phyloP scores from a whole-genome alignment of 768 basidiomycete genomes.

The Rhizopogon salebrosus region DNA sequence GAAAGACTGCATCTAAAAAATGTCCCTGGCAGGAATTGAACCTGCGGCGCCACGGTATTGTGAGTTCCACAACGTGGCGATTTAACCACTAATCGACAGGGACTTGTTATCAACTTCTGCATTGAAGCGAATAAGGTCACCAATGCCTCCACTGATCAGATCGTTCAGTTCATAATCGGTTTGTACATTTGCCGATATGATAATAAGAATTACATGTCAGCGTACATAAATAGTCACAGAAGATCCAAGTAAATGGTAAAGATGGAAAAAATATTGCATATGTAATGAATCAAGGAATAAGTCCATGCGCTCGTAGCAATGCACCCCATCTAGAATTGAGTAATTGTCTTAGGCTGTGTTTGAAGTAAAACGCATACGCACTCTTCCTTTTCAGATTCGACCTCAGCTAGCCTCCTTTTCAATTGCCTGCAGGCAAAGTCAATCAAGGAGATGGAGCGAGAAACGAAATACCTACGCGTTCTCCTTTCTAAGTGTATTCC shows the following conservation, averaged over 20 bases:
- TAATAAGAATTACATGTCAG: neutral
- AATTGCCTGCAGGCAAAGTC: constrained; percentile 44
- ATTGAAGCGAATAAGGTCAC: neutral
- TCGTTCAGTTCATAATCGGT: too few species aligned
- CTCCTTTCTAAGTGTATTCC: constrained; percentile 71
- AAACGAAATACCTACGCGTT: constrained; percentile 58
- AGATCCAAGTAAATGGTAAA: constrained; percentile 4
- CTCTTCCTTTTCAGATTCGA: constrained; percentile 77
- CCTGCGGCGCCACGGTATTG: constrained; percentile 33
- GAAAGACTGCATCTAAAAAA: too few species aligned
- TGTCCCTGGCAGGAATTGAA: constrained; percentile 36
- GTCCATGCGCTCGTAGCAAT: constrained; percentile 45
- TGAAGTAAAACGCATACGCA: constrained; percentile 33
- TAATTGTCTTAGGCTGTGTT: constrained; percentile 6
- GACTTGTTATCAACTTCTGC: constrained; percentile 12
- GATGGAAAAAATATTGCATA: neutral
- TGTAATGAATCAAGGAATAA: constrained; percentile 33
- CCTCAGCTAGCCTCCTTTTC: constrained; percentile 63
- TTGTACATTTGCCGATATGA: neutral
- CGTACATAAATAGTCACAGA: neutral
- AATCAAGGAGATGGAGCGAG: neutral
- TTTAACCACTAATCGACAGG: constrained; percentile 41
- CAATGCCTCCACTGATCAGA: too few species aligned
- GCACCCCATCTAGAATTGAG: constrained; percentile 53
- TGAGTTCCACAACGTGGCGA: constrained; percentile 35